A percentile compares a stretch with the other conserved stretches of the same genome.
phyloP scores from a whole-genome alignment of 768 basidiomycete species.

The Mycena kentingensis region DNA sequence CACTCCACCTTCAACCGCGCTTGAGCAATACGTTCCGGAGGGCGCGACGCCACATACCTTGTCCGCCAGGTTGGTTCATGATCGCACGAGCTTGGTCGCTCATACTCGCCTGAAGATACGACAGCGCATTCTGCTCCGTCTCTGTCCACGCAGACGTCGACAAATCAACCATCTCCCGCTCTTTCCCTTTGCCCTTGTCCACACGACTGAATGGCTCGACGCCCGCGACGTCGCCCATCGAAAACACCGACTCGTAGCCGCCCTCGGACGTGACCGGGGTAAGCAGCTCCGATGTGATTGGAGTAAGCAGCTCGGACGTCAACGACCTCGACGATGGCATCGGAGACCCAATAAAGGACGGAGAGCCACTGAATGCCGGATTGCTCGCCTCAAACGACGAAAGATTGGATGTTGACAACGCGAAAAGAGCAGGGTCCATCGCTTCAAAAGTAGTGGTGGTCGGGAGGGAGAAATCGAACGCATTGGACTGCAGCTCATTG shows the following conservation, averaged over 20 bases:
- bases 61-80: slow-evolving; percentile 9
- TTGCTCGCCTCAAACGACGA: slow-evolving; percentile 4
- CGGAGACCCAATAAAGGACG: slow-evolving; percentile 30
- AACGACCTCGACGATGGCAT: slow-evolving; percentile 34
- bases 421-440: slow-evolving; percentile 37
- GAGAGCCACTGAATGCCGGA: slow-evolving; percentile 16
- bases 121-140: slow-evolving; percentile 11
- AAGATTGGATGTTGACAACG: slow-evolving; percentile 22
- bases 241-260: not conserved
- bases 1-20: slow-evolving; percentile 16
- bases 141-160: slow-evolving; percentile 10
- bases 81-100: slow-evolving; percentile 14
- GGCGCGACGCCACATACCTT: slow-evolving; percentile 28
- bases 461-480: slow-evolving; percentile 6
- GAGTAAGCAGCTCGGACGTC: slow-evolving; percentile 16
- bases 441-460: slow-evolving; percentile 9
- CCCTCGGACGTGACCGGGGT: not conserved
- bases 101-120: slow-evolving; percentile 15
- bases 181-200: slow-evolving; percentile 11
- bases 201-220: not conserved
- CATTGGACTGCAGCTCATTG: not conserved
- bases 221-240: not conserved
- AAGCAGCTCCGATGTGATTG: not conserved
- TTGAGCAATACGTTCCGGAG: slow-evolving; percentile 25
- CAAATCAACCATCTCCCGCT: slow-evolving; percentile 16